These are phyloP conservation scores for Botrytis byssoidea DNA, from an alignment of 2,329 filamentous ascomycete species.

Conservation along the genomic window DNA sequence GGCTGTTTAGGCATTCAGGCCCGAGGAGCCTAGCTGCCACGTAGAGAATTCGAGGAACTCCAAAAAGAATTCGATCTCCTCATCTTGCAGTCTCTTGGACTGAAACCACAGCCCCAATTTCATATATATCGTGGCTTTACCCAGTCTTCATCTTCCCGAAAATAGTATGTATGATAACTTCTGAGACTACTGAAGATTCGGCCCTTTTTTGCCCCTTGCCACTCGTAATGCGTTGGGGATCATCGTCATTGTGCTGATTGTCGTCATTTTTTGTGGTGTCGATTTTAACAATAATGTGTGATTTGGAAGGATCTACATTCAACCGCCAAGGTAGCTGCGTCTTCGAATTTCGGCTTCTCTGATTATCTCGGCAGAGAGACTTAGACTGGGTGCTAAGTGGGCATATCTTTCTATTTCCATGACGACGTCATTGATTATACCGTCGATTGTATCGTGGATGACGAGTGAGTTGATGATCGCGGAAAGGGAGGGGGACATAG, in stretches of 20 bases:
- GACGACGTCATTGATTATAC: constrained; percentile 75
- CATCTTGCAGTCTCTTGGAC: not conserved
- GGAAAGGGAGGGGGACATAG: constrained; percentile 70
- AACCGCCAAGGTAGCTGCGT: constrained; percentile 54
- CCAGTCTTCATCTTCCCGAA: not conserved
- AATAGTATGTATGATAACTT: not conserved
- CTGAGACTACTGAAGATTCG: not conserved
- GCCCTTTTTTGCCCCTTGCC: constrained; percentile 10
- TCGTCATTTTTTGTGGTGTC: not conserved
- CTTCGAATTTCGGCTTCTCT: constrained; percentile 74
- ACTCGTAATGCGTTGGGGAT: not conserved
- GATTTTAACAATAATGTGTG: not conserved
- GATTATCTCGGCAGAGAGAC: constrained; percentile 75
- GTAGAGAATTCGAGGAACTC: not conserved
- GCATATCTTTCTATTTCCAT: constrained; percentile 73
- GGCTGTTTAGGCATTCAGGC: constrained; percentile 7
- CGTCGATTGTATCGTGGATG: constrained; percentile 63
- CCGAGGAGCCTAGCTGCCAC: constrained; percentile 1
- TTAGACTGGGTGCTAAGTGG: constrained; percentile 72
- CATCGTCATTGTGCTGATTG: not conserved
- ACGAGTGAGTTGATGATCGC: constrained; percentile 61
- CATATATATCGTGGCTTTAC: constrained; percentile 8
- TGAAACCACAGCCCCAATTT: not conserved
- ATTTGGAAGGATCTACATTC: not conserved
- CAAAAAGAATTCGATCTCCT: not conserved